Base-by-base conservation (phyloP, 1,284 basidiomycete genomes). In the Ganoderma leucocontextum region DNA sequence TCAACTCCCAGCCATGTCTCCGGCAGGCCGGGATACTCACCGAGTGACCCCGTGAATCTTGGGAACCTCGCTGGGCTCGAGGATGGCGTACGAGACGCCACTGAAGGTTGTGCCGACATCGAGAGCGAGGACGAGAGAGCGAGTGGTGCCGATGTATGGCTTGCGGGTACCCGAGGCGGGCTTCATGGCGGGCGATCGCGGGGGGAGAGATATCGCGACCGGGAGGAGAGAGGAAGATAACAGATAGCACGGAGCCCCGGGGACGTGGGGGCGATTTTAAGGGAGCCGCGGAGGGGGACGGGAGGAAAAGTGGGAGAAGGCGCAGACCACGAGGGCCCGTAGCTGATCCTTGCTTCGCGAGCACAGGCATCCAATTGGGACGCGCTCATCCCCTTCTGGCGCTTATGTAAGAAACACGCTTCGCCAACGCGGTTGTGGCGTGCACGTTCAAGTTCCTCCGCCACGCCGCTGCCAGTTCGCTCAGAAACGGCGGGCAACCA, bases 101-200 rank as follows among this genome's bases (percentile, higher is more conserved):
- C 88, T 90, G 75, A 92, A 92, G 0, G 91, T 93, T 0, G 91
- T 93, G 38, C 91, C 91, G 72, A 93, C 86, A 74, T 93, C 91
- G 78, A 93, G 86, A 4, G 91, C 91, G 72, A 93, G 83, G 70
- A 91, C 91, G 65, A 94, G 86, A 66, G 89, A 86, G 72, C 90
- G 86, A 22, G 81, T 80, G 15, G 83, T 75, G 62, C 92, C 91
- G 15, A 79, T 82, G 77, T 92, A 93, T 33, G 91, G 91, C 78
- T 92, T 93, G 66, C 92, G 86, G 73, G 86, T 89, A 77, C 89
- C 87, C 65, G 74, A 74, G 33, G 77, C 73, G 71, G 78, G 74
- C 69, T 79, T 79, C 80, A 81, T 80, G 64, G 69, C 62, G 60
- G 58, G 65, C 25, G 67, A 68, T 67, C 66, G 66, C 65, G 66